These are phyloP conservation scores for Cyphellophora europaea DNA, from an alignment of 2,329 filamentous ascomycete genomes.

Conservation along the genomic window DNA sequence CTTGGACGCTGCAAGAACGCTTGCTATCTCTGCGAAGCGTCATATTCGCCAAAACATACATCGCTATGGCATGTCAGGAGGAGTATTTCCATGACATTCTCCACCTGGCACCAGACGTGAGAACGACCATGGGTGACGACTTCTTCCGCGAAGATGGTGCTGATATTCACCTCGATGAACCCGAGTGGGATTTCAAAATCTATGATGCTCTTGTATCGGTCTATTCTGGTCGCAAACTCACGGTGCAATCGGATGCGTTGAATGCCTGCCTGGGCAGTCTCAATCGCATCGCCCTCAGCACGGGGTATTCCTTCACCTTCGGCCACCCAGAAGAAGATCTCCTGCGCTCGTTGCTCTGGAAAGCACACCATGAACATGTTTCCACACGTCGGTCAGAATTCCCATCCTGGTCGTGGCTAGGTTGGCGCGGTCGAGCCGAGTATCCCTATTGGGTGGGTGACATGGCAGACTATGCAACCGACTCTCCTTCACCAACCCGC, in stretches of 20 bases:
- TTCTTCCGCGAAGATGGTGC: not conserved
- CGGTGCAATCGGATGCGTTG: not conserved
- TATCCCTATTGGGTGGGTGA: conserved; percentile 1
- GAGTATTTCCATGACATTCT: not conserved
- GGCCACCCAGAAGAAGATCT: not conserved
- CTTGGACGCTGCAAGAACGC: conserved; percentile 29
- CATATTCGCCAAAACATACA: conserved; percentile 23
- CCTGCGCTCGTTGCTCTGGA: not conserved
- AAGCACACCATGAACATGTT: not conserved
- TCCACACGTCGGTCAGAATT: not conserved
- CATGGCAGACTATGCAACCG: not conserved
- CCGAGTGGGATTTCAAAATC: not conserved
- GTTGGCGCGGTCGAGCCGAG: not conserved
- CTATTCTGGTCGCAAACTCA: not conserved
- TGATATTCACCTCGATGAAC: not conserved
- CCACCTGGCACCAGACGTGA: not conserved
- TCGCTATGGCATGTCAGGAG: conserved; percentile 19
- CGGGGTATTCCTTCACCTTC: not conserved
- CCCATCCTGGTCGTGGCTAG: conserved; percentile 1
- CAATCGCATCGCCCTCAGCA: not conserved
- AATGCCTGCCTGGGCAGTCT: not conserved
- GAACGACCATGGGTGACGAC: conserved; percentile 10
- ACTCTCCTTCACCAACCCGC: not conserved
- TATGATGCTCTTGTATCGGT: conserved; percentile 1
- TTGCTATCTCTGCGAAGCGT: conserved; percentile 21